Evolutionary conservation across 202 grass and related monocot genomes (phyloP), one percentile per base, ranked within the genome.

Genomic region (Carex arenaria): DNA sequence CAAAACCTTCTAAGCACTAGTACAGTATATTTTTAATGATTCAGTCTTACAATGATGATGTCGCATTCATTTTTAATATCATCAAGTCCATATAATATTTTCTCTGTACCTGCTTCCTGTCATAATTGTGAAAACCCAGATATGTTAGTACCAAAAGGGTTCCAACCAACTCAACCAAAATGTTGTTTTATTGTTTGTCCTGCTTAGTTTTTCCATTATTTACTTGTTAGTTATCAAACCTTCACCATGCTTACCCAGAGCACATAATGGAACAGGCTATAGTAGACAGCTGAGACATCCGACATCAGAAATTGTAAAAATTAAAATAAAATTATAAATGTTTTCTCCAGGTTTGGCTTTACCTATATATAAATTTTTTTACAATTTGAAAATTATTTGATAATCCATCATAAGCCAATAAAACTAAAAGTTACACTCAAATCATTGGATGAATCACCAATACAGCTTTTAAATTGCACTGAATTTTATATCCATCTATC

Each of bases 11-110:
- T 43, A 28, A 80, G 57, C 17, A 61, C 36, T 64, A 34, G 8
- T 54, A 52, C 2, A 78, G 56, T 10, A 80, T 70, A 32, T 71
- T 71, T 32, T 42, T 3, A 22, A 19, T 61, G 40, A 82, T 65
- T 32, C 42, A 20, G 12, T 64, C 85, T 89, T 99, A 99, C 96
- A 88, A 99, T 96, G 85, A 99, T 96, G 85, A 99, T 36, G 86
- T 95, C 93, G 1, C 20, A 23, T 64, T 87, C 78, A 5, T 68
- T 75, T 72, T 87, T 89, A 84, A 98, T 98, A 86, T 95, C 96
- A 54, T 98, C 96, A 68, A 98, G 88, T 80, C 96, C 96, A 89
- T 98, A 98, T 67, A 98, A 83, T 86, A 98, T 92, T 82, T 61
- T 91, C 83, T 98, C 93, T 3, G 93, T 95, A 28, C 90, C 82